Evolutionary conservation across 495 filamentous ascomycete species (phyloP).

Genomic region (Hapsidospora chrysogenum): DNA sequence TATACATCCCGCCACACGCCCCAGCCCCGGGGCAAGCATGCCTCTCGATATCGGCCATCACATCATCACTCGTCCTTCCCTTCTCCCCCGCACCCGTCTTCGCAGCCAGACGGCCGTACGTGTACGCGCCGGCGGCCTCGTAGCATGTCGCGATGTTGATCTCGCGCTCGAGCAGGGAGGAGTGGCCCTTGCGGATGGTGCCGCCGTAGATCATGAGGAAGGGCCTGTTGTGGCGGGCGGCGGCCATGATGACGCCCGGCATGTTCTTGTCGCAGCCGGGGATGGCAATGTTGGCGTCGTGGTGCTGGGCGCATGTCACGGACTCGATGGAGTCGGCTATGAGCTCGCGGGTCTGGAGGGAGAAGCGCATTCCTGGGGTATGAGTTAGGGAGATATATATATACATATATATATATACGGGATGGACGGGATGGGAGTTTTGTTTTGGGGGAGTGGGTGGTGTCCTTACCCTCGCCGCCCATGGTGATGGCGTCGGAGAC

Average conservation of each 20-base stretch:
- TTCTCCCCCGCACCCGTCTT: constrained; percentile 16
- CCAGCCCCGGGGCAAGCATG: constrained; percentile 82
- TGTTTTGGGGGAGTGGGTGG: neutral
- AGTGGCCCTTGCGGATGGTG: constrained; percentile 75
- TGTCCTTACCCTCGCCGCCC: constrained; percentile 67
- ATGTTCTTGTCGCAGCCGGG: constrained; percentile 99
- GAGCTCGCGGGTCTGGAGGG: constrained; percentile 84
- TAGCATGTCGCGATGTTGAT: constrained; percentile 89
- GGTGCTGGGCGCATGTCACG: constrained; percentile 70
- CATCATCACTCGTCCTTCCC: constrained; percentile 46
- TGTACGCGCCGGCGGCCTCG: constrained; percentile 77
- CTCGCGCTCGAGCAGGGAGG: constrained; percentile 52
- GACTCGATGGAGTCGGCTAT: constrained; percentile 94
- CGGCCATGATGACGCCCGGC: constrained; percentile 58
- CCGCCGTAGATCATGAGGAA: constrained; percentile 69
- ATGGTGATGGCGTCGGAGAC: constrained; percentile 92
- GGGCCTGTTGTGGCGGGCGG: constrained; percentile 80
- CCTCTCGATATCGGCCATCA: constrained; percentile 74
- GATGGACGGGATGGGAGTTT: neutral
- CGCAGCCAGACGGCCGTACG: constrained; percentile 47
- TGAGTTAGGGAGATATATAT: neutral
- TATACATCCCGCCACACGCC: constrained; percentile 95
- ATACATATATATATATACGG: too few species aligned
- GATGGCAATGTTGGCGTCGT: constrained; percentile 90
- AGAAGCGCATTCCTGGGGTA: constrained; percentile 76